Conservation (phyloP, 495 filamentous ascomycete species). For the Lepidopterella palustris region DNA sequence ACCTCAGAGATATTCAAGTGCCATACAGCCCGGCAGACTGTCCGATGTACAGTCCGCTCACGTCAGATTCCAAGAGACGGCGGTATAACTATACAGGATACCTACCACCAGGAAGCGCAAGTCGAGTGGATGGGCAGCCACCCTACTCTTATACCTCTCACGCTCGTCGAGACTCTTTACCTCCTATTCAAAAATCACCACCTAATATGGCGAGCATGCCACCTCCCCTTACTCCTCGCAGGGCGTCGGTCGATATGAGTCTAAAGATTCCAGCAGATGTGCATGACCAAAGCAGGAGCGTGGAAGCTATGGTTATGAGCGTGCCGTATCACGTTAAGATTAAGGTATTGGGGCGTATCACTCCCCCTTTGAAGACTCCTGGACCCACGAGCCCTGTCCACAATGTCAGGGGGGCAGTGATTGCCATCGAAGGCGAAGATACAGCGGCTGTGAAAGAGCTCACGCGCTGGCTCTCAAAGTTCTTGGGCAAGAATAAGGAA, state of each 20-base stretch:
- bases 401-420: conserved; percentile 62
- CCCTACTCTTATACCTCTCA: conserved; percentile 8
- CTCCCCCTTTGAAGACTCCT: conserved; percentile 53
- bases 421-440: conserved; percentile 75
- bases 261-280: conserved; percentile 6
- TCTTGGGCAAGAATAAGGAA: conserved; percentile 50
- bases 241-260: conserved; percentile 19
- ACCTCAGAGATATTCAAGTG: conserved; percentile 16
- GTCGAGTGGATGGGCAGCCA: conserved; percentile 1
- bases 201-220: conserved; percentile 22
- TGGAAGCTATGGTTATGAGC: conserved; percentile 68
- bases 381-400: conserved; percentile 40
- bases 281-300: conserved; percentile 34
- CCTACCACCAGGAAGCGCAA: conserved; percentile 27
- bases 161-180: conserved; percentile 22
- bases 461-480: conserved; percentile 54
- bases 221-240: conserved; percentile 15
- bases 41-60: conserved; percentile 30
- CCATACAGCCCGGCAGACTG: conserved; percentile 14
- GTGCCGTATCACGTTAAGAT: conserved; percentile 66
- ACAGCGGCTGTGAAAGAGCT: conserved; percentile 47
- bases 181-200: conserved; percentile 17
- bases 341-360: conserved; percentile 59
- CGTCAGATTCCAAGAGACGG: conserved; percentile 53
- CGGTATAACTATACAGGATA: conserved; percentile 40